These are phyloP conservation scores for Thelonectria olida DNA, from an alignment of 2,329 filamentous ascomycete species.

Conservation along the genomic window DNA sequence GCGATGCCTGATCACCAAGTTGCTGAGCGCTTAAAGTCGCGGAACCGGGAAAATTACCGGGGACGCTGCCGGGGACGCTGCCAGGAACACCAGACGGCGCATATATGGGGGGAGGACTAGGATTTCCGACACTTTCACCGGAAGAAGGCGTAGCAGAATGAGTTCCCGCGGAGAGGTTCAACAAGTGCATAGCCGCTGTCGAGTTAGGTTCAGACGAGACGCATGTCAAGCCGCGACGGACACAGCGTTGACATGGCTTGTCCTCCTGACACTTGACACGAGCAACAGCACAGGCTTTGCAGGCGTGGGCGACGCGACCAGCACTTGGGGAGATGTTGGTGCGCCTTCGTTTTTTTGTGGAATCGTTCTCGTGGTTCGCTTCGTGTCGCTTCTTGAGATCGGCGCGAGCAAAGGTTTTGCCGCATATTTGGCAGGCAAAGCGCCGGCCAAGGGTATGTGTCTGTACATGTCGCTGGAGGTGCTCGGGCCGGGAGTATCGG, in stretches of 20 bases:
- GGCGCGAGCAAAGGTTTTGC: constrained; percentile 63
- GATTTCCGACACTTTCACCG: constrained; percentile 30
- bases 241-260: constrained; percentile 63
- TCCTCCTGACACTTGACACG: constrained; percentile 64
- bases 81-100: constrained; percentile 12
- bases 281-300: constrained; percentile 59
- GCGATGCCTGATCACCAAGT: constrained; percentile 23
- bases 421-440: constrained; percentile 59
- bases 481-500: constrained; percentile 63
- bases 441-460: constrained; percentile 61
- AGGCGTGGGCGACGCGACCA: constrained; percentile 63
- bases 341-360: constrained; percentile 57
- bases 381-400: constrained; percentile 63
- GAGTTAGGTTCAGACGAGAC: constrained; percentile 49
- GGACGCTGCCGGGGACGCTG: constrained; percentile 5
- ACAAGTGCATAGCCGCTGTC: constrained; percentile 53
- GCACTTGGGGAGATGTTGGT: constrained; percentile 55
- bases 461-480: constrained; percentile 62
- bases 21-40: constrained; percentile 18
- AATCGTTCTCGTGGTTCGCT: constrained; percentile 60
- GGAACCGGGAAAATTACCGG: constrained; percentile 13
- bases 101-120: constrained; percentile 25
- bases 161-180: constrained; percentile 52
- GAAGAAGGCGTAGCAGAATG: constrained; percentile 39
- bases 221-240: constrained; percentile 57